phyloP scores from a whole-genome alignment of 1,284 basidiomycete species.

The Sanguinoderma infundibulare region DNA sequence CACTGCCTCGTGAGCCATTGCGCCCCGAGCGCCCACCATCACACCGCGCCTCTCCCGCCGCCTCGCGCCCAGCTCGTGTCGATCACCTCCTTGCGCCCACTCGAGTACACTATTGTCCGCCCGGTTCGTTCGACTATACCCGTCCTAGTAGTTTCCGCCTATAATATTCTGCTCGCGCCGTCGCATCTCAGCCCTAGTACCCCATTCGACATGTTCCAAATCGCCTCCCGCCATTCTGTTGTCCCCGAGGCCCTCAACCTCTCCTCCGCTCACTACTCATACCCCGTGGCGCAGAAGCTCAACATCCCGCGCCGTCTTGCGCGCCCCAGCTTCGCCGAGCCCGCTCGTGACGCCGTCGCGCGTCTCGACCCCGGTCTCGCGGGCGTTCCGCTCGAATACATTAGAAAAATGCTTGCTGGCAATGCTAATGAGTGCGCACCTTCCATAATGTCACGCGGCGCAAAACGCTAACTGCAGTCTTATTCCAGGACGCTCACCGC shows the following conservation, averaged over 20 bases:
- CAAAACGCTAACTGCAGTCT: not conserved
- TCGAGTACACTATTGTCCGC: slow-evolving; percentile 24
- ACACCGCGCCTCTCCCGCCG: slow-evolving; percentile 14
- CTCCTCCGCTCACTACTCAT: slow-evolving; percentile 28
- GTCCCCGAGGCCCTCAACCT: slow-evolving; percentile 32
- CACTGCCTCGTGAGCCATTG: slow-evolving; percentile 4
- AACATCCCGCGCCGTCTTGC: slow-evolving; percentile 44
- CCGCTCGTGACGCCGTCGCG: slow-evolving; percentile 35
- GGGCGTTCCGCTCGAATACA: slow-evolving; percentile 41
- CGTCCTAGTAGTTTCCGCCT: slow-evolving; percentile 18
- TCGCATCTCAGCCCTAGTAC: not conserved
- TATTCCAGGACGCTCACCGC: slow-evolving; percentile 31
- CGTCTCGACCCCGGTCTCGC: slow-evolving; percentile 41
- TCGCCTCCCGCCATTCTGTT: slow-evolving; percentile 35
- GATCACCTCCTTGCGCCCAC: slow-evolving; percentile 24
- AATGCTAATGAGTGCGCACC: slow-evolving; percentile 40
- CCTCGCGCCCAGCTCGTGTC: slow-evolving; percentile 27
- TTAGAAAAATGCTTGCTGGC: slow-evolving; percentile 41
- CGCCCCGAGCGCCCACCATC: not conserved
- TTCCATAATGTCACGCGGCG: not conserved
- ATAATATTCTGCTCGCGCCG: slow-evolving; percentile 10
- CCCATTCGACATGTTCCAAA: slow-evolving; percentile 34
- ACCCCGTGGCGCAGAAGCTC: slow-evolving; percentile 30
- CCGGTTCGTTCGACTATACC: slow-evolving; percentile 18
- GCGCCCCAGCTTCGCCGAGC: slow-evolving; percentile 37